Base-by-base conservation (phyloP, 208 protist genomes). In the Leishmania lainsoni region DNA sequence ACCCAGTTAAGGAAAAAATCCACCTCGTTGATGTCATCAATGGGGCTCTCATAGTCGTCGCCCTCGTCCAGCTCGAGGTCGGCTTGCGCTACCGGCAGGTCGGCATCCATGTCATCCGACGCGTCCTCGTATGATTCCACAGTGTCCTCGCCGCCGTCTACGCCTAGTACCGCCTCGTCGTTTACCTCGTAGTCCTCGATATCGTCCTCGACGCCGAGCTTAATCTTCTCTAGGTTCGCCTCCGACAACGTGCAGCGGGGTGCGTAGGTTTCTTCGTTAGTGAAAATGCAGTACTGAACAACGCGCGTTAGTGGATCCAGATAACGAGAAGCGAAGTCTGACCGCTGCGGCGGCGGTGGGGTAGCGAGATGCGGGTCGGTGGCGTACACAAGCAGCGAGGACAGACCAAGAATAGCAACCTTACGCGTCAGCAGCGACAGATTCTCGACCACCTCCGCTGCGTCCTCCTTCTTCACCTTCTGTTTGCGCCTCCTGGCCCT, bases 11-110 rank as follows among this genome's bases (percentile, higher is more conserved):
- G 35, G 66, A 96, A 95, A 48, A 86, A 83, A 2, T 91, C 68
- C 29, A 94, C 94, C 83, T 97, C 94, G 74, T 95, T 96, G 52
- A 97, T 86, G 70, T 94, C 90, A 66, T 97, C 94, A 74, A 97
- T 97, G 16, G 92, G 92, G 80, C 94, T 96, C 65, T 91, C 86
- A 81, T 97, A 97, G 78, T 94, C 85, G 78, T 97, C 94, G 32
- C 90, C 94, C 78, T 97, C 94, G 75, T 97, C 94, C 39, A 77
- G 58, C 26, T 83, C 80, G 26, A 86, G 69, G 42, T 81, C 88
- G 48, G 86, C 58, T 12, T 81, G 75, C 22, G 72, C 82, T 17
- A 65, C 83, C 29, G 56, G 74, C 20, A 48, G 63, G 51, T 77
- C 79, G 52, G 77, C 85, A 12, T 83, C 85, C 54, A 88, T 87